Conservation (phyloP, 345 rosid genomes). For the Lumnitzera racemosa region DNA sequence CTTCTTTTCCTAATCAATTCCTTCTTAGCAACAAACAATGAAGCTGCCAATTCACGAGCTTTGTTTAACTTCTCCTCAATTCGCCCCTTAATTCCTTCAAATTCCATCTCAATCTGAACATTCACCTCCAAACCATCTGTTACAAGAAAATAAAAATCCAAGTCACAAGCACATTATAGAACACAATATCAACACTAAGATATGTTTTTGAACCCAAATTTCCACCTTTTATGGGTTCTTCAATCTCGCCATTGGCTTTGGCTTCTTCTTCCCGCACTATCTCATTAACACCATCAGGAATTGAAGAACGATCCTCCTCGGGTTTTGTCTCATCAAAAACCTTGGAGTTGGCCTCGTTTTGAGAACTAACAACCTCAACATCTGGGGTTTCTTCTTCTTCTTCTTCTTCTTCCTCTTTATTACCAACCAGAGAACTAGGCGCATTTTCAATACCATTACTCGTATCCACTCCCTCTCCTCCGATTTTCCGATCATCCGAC, state of each 20-base stretch:
- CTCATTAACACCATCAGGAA: too few species aligned
- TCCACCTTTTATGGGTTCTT: too few species aligned
- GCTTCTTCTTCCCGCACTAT: too few species aligned
- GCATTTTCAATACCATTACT: too few species aligned
- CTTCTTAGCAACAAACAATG: slow-evolving; percentile 54
- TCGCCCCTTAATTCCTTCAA: slow-evolving; percentile 35
- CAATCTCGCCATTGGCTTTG: too few species aligned
- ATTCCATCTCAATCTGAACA: slow-evolving; percentile 11
- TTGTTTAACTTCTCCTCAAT: slow-evolving; percentile 42
- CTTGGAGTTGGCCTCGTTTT: background rate
- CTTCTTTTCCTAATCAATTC: slow-evolving; percentile 54
- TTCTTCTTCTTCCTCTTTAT: slow-evolving; percentile 1
- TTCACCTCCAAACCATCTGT: background rate
- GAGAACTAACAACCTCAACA: background rate
- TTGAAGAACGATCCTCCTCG: background rate
- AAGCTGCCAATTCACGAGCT: slow-evolving; percentile 42
- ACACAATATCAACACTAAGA: too few species aligned
- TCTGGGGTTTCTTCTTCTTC: background rate
- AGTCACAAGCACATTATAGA: too few species aligned
- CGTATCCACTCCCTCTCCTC: too few species aligned
- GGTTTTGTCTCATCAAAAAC: background rate
- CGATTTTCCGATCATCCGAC: background rate
- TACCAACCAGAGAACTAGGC: background rate
- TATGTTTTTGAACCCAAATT: too few species aligned
- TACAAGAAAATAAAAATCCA: too few species aligned